Evolutionary conservation across 1,284 basidiomycete genomes (phyloP), one percentile per base, ranked within the genome.

Genomic region (Microstroma glucosiphilum): DNA sequence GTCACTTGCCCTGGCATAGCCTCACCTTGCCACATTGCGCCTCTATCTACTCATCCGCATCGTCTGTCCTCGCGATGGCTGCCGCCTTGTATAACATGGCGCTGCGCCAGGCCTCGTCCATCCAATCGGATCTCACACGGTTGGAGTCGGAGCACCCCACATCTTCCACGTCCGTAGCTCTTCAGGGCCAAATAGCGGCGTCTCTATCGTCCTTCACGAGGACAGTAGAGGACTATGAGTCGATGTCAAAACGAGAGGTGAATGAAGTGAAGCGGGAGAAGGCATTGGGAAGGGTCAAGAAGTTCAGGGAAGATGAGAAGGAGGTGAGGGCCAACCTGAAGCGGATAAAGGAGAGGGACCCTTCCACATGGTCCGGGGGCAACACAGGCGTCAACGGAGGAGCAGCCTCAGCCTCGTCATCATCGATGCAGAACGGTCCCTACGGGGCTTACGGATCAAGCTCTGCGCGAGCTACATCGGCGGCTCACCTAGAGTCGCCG

Each of bases 201-300:
- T 69, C 75, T 0, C 67, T 79, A 25, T 60, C 68, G 1, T 71
- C 75, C 1, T 67, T 79, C 30, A 63, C 68, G n/a, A 66, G 72
- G 1, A 79, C 77, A 1, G 69, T 78, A 19, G 76, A 79, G 56
- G 77, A 79, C 41, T 79, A 78, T 64, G 76, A 79, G 59, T 65
- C 67, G n/a, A 65, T 79, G 42, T 76, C 77, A 25, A 73, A 71
- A 42, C 68, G 72, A 23, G 77, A 79, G 56, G 66, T 79, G 13
- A 71, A 75, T 51, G 67, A 69, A 25, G 66, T 70, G 11, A 79
- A 79, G 60, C 71, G 76, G 43, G 73, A 77, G n/a, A 77, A 78
- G 48, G 76, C 77, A 1, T 62, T 79, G 19, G 61, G 37, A 3
- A 65, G 77, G 6, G 73, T 73, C 0, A 59, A 68, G 40, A 71